Percentiles rank a stretch among this genome's conserved stretches.
These are phyloP conservation scores for Arbutus unedo DNA, from an alignment of 148 eudicot species.

Conservation along the genomic window DNA sequence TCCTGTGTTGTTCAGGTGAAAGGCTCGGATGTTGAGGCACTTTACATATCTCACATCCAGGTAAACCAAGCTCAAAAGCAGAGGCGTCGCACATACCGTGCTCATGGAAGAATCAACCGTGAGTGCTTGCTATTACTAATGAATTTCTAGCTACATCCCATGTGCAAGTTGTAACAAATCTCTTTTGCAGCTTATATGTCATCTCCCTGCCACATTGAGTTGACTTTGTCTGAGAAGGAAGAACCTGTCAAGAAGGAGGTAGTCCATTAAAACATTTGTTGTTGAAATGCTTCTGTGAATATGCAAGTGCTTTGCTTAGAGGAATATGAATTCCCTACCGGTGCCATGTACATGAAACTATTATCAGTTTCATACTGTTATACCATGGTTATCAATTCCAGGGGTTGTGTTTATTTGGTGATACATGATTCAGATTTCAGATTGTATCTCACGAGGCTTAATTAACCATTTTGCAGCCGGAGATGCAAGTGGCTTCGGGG, in stretches of 20 bases:
- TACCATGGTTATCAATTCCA: background rate
- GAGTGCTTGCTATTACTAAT: conserved; percentile 9
- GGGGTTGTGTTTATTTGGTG: background rate
- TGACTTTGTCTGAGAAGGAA: conserved; percentile 55
- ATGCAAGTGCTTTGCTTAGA: background rate
- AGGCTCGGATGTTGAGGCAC: conserved; percentile 60
- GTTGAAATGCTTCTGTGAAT: background rate
- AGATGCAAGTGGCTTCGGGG: conserved; percentile 46
- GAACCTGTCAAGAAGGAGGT: conserved; percentile 62
- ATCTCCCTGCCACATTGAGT: conserved; percentile 59
- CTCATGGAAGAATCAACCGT: conserved; percentile 65
- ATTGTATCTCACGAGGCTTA: background rate
- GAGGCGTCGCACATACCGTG: conserved; percentile 64
- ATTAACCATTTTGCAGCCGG: conserved; percentile 35
- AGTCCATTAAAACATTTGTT: background rate
- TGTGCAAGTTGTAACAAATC: background rate
- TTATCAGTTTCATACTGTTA: background rate
- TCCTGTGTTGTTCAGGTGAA: conserved; percentile 33
- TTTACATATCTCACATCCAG: conserved; percentile 59
- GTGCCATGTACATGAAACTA: background rate
- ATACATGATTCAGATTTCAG: background rate
- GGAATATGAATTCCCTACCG: background rate
- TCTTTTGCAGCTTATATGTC: conserved; percentile 53
- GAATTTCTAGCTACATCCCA: background rate
- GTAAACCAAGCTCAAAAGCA: conserved; percentile 66